These are phyloP conservation scores for Podospora appendiculata DNA, from an alignment of 495 filamentous ascomycete species.

Conservation along the genomic window DNA sequence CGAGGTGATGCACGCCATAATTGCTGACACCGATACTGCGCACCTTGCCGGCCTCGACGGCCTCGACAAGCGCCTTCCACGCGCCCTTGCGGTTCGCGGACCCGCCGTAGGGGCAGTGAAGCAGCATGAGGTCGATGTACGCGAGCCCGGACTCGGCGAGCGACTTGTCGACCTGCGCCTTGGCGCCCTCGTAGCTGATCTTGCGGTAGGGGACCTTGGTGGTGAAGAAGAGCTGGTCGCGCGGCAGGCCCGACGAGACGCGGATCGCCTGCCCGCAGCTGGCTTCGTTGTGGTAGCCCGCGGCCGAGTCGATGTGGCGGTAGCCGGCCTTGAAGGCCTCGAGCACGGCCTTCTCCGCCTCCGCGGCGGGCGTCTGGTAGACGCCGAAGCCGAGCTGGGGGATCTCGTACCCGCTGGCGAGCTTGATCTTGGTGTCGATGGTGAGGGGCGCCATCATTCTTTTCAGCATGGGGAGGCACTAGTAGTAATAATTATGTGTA, in stretches of 20 bases:
- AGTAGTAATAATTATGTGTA: too few relatives aligned
- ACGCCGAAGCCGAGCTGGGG: slow-evolving; percentile 69
- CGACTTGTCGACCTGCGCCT: slow-evolving; percentile 41
- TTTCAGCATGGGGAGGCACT: too few relatives aligned
- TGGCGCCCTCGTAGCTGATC: slow-evolving; percentile 41
- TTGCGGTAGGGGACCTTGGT: slow-evolving; percentile 50
- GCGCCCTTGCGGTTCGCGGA: slow-evolving; percentile 46
- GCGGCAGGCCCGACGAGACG: slow-evolving; percentile 43
- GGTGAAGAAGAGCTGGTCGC: slow-evolving; percentile 64
- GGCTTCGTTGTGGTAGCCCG: slow-evolving; percentile 62
- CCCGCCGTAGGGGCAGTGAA: slow-evolving; percentile 56
- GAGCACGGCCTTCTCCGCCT: slow-evolving; percentile 41
- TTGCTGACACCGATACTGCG: slow-evolving; percentile 59
- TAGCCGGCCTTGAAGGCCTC: slow-evolving; percentile 66
- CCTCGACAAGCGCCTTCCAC: slow-evolving; percentile 57
- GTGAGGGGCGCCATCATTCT: slow-evolving; percentile 48
- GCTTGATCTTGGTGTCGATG: slow-evolving; percentile 57
- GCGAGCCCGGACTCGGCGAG: slow-evolving; percentile 45
- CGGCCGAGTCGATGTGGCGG: slow-evolving; percentile 69
- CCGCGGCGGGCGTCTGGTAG: slow-evolving; percentile 21
- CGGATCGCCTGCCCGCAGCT: slow-evolving; percentile 56
- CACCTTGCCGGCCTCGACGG: slow-evolving; percentile 55
- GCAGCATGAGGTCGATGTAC: slow-evolving; percentile 59
- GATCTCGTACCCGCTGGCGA: slow-evolving; percentile 73
- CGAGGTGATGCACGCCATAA: slow-evolving; percentile 60